These are phyloP conservation scores for Gelatoporia subvermispora DNA, from an alignment of 768 basidiomycete species.

Conservation along the genomic window DNA sequence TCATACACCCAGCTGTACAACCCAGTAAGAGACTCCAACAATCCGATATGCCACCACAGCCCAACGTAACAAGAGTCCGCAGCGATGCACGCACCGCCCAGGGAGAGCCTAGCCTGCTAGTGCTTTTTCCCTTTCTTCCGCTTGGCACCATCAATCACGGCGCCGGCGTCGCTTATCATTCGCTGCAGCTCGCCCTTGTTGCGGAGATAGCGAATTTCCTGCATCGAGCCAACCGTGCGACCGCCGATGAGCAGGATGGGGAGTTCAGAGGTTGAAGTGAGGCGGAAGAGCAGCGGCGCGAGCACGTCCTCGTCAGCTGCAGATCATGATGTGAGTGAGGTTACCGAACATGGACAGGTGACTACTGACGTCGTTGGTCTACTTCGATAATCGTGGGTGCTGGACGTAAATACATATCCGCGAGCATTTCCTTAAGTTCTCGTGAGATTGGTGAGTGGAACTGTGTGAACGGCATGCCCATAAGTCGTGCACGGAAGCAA, in stretches of 20 bases:
- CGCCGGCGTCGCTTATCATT: slow-evolving; percentile 52
- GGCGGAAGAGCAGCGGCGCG: slow-evolving; percentile 52
- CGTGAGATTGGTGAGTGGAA: slow-evolving; percentile 59
- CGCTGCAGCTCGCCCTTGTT: slow-evolving; percentile 47
- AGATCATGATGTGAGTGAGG: neutral
- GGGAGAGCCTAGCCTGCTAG: neutral
- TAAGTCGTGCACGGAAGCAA: slow-evolving; percentile 2
- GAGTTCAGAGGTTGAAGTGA: slow-evolving; percentile 50
- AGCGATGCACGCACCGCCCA: neutral
- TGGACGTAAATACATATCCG: slow-evolving; percentile 53
- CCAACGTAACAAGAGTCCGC: slow-evolving; percentile 1
- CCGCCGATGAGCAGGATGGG: slow-evolving; percentile 72
- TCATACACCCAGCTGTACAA: slow-evolving; percentile 2
- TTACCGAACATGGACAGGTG: neutral
- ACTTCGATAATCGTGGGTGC: slow-evolving; percentile 65
- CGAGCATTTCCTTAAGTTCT: slow-evolving; percentile 59
- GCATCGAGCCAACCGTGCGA: slow-evolving; percentile 38
- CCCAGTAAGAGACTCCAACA: neutral
- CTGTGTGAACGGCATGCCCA: slow-evolving; percentile 28
- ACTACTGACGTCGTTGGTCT: slow-evolving; percentile 48
- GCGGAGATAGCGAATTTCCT: slow-evolving; percentile 47
- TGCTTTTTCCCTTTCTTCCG: slow-evolving; percentile 39
- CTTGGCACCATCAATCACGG: slow-evolving; percentile 47
- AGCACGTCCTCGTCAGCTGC: slow-evolving; percentile 62
- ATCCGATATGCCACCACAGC: neutral